Base-by-base conservation (phyloP, 2,329 filamentous ascomycete genomes). In the Ilyonectria mors-panacis region DNA sequence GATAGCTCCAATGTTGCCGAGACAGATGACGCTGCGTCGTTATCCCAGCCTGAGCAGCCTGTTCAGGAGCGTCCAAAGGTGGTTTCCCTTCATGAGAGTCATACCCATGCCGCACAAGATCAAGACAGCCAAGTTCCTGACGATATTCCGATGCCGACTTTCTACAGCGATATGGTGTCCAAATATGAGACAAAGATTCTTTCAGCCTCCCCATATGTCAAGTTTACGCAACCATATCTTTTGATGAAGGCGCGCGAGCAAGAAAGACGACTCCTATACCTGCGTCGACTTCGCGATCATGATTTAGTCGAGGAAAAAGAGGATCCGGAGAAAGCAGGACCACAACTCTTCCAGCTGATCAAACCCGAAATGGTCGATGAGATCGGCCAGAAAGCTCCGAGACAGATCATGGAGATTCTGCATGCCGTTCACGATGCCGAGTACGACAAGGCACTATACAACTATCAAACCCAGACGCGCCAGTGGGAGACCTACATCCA, bases 401-500 rank as follows among this genome's bases (percentile, higher is more conserved):
- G 90, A 50, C 94, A 97, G 77, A 93, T 98, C 35, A 94, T 95
- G 83, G 95, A 98, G 75, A 94, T 98, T 55, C 83, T 99, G 7
- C 94, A 96, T 78, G 96, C 96, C 23, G 95, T 98, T 13, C 95
- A 98, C 79, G 94, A 98, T 78, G 95, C 95, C 2, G 96, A 99
- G 79, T 98, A 98, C 75, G 95, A 99, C 78, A 97, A 96, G 80
- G 95, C 95, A 1, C 83, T 97, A 37, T 94, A 98, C 81, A 94
- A 95, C 74, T 99, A 98, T 78, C 90, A 94, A 78, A 98, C 94
- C 0, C 95, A 98, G 78, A 97, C 94, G 63, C 90, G 94, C 33
- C 95, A 98, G 73, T 99, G 96, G 96, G 96, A 99, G 78, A 93
- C 94, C 30, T 97, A 97, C 75, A 92, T 98, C 23, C 91, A 95